Conservation (phyloP, 2,329 filamentous ascomycete species). For the Xylaria arbuscula region DNA sequence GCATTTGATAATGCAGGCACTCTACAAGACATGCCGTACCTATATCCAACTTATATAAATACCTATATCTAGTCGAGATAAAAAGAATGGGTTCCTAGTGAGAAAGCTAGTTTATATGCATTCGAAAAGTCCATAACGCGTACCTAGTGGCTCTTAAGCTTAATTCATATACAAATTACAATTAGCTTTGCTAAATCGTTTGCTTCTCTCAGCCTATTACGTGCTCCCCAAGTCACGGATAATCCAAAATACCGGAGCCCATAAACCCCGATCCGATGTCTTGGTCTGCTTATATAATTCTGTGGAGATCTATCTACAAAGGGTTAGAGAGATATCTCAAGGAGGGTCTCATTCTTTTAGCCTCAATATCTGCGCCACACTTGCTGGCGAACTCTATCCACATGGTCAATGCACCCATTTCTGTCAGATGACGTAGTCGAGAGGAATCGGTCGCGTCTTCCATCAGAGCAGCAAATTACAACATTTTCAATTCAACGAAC, state of each 20-base stretch:
- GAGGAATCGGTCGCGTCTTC: constrained; percentile 32
- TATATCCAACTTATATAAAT: not conserved
- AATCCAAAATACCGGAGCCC: not conserved
- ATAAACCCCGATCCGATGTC: not conserved
- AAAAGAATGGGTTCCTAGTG: no score
- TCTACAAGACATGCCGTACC: not conserved
- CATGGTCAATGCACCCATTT: not conserved
- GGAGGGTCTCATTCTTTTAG: not conserved
- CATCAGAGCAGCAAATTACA: constrained; percentile 12
- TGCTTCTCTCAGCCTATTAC: no score
- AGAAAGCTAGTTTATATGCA: no score
- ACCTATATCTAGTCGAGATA: no score
- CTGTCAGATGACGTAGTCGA: constrained; percentile 34
- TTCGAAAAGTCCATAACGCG: no score
- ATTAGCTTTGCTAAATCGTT: no score
- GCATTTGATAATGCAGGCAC: constrained; percentile 19
- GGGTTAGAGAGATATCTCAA: no score
- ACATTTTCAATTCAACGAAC: constrained; percentile 12
- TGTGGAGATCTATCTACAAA: no score
- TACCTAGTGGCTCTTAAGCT: no score
- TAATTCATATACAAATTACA: no score
- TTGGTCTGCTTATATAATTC: not conserved
- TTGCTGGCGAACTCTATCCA: not conserved
- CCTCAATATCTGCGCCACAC: constrained; percentile 6
- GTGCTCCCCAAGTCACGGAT: not conserved